Evolutionary conservation across 345 rosid species (phyloP).

Genomic region (Salix suchowensis): DNA sequence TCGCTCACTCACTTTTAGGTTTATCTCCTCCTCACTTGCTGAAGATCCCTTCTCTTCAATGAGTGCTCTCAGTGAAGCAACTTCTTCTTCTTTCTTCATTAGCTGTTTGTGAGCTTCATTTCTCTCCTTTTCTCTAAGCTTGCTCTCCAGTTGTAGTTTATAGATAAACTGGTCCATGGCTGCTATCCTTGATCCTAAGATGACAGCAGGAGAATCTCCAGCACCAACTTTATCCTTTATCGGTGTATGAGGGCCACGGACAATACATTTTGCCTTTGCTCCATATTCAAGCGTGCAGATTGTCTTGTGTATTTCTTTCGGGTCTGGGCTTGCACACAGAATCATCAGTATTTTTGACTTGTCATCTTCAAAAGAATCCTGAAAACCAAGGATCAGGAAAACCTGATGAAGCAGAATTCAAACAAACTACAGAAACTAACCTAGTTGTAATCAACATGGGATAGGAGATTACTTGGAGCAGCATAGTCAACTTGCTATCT

Average conservation of each 20-base stretch:
- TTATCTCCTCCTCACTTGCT: constrained; percentile 67
- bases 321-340: constrained; percentile 95
- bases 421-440: background rate
- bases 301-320: constrained; percentile 90
- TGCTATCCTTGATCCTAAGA: constrained; percentile 70
- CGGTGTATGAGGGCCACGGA: constrained; percentile 79
- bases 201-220: constrained; percentile 58
- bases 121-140: constrained; percentile 68
- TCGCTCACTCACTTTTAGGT: constrained; percentile 64
- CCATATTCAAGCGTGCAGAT: constrained; percentile 95
- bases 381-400: constrained; percentile 3
- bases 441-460: background rate
- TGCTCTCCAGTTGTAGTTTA: constrained; percentile 84
- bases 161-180: constrained; percentile 87
- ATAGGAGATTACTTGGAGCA: constrained; percentile 59
- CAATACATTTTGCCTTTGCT: constrained; percentile 93
- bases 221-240: constrained; percentile 55
- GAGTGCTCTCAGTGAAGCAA: constrained; percentile 52
- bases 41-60: constrained; percentile 47
- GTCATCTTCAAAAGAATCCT: constrained; percentile 99
- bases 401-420: background rate
- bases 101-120: constrained; percentile 70
- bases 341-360: constrained; percentile 92
- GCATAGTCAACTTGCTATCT: constrained; percentile 95
- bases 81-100: constrained; percentile 78